phyloP scores from a whole-genome alignment of 495 filamentous ascomycete species.

The Tuber aestivum region DNA sequence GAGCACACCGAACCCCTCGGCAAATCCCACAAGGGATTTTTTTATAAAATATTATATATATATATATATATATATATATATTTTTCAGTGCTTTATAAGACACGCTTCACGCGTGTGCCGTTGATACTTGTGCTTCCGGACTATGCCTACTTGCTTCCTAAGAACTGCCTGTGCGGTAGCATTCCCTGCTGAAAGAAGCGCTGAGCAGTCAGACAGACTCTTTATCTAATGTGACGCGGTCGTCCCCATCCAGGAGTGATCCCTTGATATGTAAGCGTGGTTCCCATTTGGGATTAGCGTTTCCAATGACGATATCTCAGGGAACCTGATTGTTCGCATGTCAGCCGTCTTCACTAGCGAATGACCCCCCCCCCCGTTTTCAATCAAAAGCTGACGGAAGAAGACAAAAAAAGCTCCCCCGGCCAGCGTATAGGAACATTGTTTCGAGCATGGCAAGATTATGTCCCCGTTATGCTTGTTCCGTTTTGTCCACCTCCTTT shows the following conservation, averaged over 20 bases:
- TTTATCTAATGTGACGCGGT: neutral
- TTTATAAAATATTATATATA: too few species aligned
- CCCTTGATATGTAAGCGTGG: neutral
- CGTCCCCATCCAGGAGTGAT: neutral
- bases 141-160: neutral
- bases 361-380: neutral
- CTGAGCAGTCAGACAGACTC: neutral
- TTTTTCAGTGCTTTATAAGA: neutral
- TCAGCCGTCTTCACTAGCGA: neutral
- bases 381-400: neutral
- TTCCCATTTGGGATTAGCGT: neutral
- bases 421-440: neutral
- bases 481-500: neutral
- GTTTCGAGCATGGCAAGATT: neutral
- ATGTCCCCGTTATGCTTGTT: neutral
- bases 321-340: neutral
- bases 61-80: too few species aligned
- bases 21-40: neutral
- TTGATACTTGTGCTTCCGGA: neutral
- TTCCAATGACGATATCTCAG: neutral
- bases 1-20: neutral
- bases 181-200: neutral
- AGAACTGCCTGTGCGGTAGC: neutral
- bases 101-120: neutral
- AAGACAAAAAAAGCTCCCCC: neutral